phyloP scores from a whole-genome alignment of 1,139 yeast species.

The Yamadazyma dushanensis region DNA sequence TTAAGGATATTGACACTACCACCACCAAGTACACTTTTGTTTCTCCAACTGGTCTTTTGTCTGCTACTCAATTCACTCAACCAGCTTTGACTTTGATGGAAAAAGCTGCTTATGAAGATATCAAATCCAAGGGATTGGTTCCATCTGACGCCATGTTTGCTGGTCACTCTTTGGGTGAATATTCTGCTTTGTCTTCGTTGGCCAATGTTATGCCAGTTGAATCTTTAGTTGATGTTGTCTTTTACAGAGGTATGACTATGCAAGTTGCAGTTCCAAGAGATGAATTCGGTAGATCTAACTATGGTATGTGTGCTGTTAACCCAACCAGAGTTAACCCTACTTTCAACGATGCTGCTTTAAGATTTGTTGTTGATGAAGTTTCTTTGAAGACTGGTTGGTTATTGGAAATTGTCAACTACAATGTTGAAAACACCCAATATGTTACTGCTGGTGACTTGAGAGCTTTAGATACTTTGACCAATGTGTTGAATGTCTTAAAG shows the following conservation, averaged over 20 bases:
- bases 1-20: slow-evolving; percentile 81
- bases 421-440: slow-evolving; percentile 96
- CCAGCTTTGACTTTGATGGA: slow-evolving; percentile 99
- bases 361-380: slow-evolving; percentile 92
- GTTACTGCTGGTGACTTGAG: slow-evolving; percentile 98
- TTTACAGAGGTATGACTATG: slow-evolving; percentile 99
- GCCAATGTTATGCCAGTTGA: slow-evolving; percentile 99
- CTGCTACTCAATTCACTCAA: slow-evolving; percentile 98
- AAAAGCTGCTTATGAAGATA: slow-evolving; percentile 97
- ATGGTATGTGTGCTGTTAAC: slow-evolving; percentile 98
- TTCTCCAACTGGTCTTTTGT: slow-evolving; percentile 91
- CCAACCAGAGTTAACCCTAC: slow-evolving; percentile 91
- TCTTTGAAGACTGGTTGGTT: slow-evolving; percentile 85
- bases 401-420: slow-evolving; percentile 95
- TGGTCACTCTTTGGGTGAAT: slow-evolving; percentile 99
- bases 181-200: slow-evolving; percentile 93
- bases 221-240: slow-evolving; percentile 94
- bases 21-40: slow-evolving; percentile 86
- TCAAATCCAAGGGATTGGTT: slow-evolving; percentile 92
- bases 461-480: slow-evolving; percentile 88
- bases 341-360: slow-evolving; percentile 88
- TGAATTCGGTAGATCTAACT: slow-evolving; percentile 89
- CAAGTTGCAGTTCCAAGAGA: slow-evolving; percentile 99
- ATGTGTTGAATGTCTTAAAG: slow-evolving; percentile 89
- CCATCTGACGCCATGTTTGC: slow-evolving; percentile 95